Percentiles rank a stretch among this genome's conserved stretches.
phyloP scores from a whole-genome alignment of 73 alveolate genomes.

The Paraurostyla sp. region DNA sequence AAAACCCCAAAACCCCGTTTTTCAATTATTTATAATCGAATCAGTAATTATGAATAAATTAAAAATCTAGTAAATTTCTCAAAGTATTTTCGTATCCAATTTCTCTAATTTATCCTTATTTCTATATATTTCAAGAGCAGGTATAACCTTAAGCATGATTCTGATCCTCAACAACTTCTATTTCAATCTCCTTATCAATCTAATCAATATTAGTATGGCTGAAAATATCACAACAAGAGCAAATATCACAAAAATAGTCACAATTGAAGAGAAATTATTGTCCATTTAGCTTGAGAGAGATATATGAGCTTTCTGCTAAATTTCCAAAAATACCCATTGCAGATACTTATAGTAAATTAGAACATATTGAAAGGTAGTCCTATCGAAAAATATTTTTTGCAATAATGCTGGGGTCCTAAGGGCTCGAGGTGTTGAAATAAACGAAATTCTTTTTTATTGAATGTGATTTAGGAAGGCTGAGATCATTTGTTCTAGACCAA shows the following conservation, averaged over 20 bases:
- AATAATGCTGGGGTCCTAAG: not conserved
- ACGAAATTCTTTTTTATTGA: not conserved
- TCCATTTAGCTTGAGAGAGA: not conserved
- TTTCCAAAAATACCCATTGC: not conserved
- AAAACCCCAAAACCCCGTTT: too few relatives aligned
- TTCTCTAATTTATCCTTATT: conserved; percentile 23
- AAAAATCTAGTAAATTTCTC: too few relatives aligned
- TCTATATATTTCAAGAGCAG: conserved; percentile 6
- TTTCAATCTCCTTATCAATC: not conserved
- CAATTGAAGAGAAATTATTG: not conserved
- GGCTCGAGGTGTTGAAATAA: not conserved
- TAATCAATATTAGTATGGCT: not conserved
- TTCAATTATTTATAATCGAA: too few relatives aligned
- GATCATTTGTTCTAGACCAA: conserved; percentile 24
- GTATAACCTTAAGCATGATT: conserved; percentile 18
- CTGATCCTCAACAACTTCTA: not conserved
- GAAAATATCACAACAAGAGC: not conserved
- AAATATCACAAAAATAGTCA: not conserved
- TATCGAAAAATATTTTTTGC: not conserved
- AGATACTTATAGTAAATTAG: not conserved
- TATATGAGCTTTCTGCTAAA: not conserved
- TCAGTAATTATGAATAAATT: too few relatives aligned
- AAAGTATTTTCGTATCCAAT: conserved; percentile 22
- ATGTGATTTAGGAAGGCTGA: conserved; percentile 4
- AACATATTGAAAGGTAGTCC: not conserved